Base-by-base conservation (phyloP, 1,284 basidiomycete species). In the Melampsora abietis-canadensis region DNA sequence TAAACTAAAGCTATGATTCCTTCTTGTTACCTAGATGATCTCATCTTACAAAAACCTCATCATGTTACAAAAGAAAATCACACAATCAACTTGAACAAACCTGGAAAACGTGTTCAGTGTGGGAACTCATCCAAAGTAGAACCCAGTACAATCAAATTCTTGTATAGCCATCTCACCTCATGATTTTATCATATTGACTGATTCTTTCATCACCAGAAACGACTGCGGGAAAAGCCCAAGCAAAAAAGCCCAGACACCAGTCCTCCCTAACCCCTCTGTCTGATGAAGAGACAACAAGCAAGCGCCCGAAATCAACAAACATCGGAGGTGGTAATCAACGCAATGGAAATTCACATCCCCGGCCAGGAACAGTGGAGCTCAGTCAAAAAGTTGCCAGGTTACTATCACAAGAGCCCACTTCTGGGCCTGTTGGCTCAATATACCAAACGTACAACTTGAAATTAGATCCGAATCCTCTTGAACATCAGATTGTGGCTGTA, bases 361-460 rank as follows among this genome's bases (percentile, higher is more conserved):
- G 51, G n/a, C n/a, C 51, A 27, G 51, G 19, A 21, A 54, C 51
- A 54, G 27, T 14, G 7, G 51, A 54, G 14, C 51, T 54, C 19
- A 54, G 51, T 54, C 51, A 54, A 27, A 54, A 54, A 14, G 51
- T 54, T n/a, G n/a, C 51, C 51, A 54, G 51, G 27, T 54, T 54
- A 54, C 51, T 54, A 0, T 54, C 51, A 21, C 51, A 54, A 54
- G 51, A 54, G 51, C 51, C 51, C 19, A 21, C 27, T 27, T n/a
- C 51, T 14, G 27, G 51, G n/a, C 27, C 51, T 21, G 51, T 27
- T n/a, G 37, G 37, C 5, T 40, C 10, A 40, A 54, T 14, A 21
- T 54, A 54, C 51, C 51, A 54, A 21, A 10, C 27, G 7, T 54
- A 21, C 51, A 54, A 54, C 14, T 14, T 62, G n/a, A 62, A 62